A percentile compares a stretch with the other conserved stretches of the same genome.
phyloP scores from a whole-genome alignment of 306 rosid species.

The Lathyrus oleraceus region DNA sequence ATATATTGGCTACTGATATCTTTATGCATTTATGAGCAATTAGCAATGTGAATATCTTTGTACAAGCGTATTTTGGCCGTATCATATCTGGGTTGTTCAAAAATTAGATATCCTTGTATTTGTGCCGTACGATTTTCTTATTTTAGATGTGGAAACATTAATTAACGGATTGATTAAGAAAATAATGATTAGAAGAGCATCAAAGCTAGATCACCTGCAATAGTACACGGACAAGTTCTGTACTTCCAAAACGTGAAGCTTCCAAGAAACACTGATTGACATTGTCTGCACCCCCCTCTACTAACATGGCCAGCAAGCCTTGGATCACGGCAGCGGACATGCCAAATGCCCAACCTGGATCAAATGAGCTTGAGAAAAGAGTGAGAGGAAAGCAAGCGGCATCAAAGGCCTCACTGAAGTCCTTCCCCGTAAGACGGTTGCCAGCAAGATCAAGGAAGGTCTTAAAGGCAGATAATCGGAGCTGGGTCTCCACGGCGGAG shows the following conservation, averaged over 20 bases:
- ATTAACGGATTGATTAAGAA: constrained; percentile 5
- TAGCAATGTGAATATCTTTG: neutral
- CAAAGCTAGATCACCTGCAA: constrained; percentile 60
- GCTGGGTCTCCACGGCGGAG: constrained; percentile 71
- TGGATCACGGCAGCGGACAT: constrained; percentile 77
- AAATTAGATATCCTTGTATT: neutral
- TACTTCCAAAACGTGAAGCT: constrained; percentile 94
- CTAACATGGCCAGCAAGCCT: constrained; percentile 76
- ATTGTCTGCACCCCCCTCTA: constrained; percentile 92
- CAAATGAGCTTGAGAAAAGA: constrained; percentile 81
- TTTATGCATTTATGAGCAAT: neutral
- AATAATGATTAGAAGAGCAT: constrained; percentile 7
- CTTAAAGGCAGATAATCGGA: constrained; percentile 83
- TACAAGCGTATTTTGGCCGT: neutral
- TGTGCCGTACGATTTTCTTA: neutral
- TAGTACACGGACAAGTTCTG: constrained; percentile 82
- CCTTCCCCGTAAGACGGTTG: constrained; percentile 82
- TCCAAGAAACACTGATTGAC: constrained; percentile 90
- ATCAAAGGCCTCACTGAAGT: constrained; percentile 92
- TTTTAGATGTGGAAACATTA: neutral
- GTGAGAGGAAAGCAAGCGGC: constrained; percentile 93
- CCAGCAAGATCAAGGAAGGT: constrained; percentile 83
- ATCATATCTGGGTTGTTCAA: too few relatives aligned
- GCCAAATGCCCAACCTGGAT: constrained; percentile 85
- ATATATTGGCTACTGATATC: neutral